A percentile compares a stretch with the other conserved stretches of the same genome.
Conservation (phyloP, 1,139 yeast genomes). For the Suhomyces kunorum region DNA sequence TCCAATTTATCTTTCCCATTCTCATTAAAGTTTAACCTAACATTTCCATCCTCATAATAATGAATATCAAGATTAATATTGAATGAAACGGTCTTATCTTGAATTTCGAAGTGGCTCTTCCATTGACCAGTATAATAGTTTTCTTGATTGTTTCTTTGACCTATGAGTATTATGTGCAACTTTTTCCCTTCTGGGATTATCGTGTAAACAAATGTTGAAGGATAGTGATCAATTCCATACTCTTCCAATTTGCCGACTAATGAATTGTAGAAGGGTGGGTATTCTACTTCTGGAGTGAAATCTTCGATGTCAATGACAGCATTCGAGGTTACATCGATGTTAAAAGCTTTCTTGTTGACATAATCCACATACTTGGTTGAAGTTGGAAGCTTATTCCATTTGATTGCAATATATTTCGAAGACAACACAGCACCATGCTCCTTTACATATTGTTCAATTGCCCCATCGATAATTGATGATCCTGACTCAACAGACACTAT, state of each 20-base stretch:
- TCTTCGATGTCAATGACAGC: conserved; percentile 55
- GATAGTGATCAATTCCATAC: conserved; percentile 54
- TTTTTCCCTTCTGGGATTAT: conserved; percentile 38
- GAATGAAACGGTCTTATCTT: conserved; percentile 48
- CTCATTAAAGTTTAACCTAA: conserved; percentile 64
- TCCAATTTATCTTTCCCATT: conserved; percentile 27
- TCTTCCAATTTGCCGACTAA: conserved; percentile 32
- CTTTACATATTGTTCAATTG: conserved; percentile 34
- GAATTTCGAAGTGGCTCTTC: conserved; percentile 63
- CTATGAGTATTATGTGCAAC: conserved; percentile 50
- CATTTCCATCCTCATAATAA: conserved; percentile 96
- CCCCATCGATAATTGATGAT: conserved; percentile 24
- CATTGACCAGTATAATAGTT: conserved; percentile 93
- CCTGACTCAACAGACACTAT: conserved; percentile 25
- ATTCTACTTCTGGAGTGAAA: conserved; percentile 25
- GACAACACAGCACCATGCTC: conserved; percentile 36
- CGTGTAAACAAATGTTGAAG: conserved; percentile 51
- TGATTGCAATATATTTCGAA: conserved; percentile 34
- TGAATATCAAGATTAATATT: conserved; percentile 71
- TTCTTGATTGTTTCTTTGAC: conserved; percentile 69
- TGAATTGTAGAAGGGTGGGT: conserved; percentile 34
- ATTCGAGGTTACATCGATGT: conserved; percentile 55
- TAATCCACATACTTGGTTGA: conserved; percentile 44
- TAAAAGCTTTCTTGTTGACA: conserved; percentile 51
- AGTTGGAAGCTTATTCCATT: conserved; percentile 32